Evolutionary conservation across 1,284 basidiomycete genomes (phyloP).

Genomic region (Ceratorhiza oryzae-sativae): DNA sequence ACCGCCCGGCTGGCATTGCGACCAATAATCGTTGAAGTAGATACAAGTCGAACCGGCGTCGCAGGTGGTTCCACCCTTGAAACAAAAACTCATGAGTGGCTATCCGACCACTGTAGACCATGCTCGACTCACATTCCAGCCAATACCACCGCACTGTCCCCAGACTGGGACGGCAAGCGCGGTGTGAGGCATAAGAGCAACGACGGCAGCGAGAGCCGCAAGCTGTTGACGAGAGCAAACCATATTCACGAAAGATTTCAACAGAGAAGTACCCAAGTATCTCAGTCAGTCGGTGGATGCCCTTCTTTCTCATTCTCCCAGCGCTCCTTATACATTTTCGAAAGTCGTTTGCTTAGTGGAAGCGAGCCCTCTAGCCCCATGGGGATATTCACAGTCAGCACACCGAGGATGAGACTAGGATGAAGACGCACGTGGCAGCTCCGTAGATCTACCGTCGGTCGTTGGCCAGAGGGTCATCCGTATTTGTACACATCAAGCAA

Average conservation of each 20-base stretch:
- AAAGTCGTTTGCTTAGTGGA: background rate
- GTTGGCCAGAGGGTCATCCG: background rate
- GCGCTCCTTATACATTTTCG: conserved; percentile 2
- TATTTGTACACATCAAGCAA: background rate
- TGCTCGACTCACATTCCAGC: conserved; percentile 1
- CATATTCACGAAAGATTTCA: background rate
- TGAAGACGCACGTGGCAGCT: background rate
- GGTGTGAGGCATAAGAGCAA: background rate
- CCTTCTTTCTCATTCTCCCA: background rate
- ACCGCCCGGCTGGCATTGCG: conserved; percentile 23
- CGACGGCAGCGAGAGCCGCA: background rate
- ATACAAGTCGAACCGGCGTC: conserved; percentile 5
- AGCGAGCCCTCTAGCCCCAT: background rate
- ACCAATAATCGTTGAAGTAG: conserved; percentile 19
- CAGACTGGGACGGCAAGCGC: conserved; percentile 9
- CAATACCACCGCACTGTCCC: conserved; percentile 30
- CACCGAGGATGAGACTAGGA: background rate
- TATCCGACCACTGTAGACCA: background rate
- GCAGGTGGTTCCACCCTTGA: conserved; percentile 2
- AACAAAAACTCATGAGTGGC: background rate
- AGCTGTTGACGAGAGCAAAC: conserved; percentile 10
- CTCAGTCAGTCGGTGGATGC: background rate
- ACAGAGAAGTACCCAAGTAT: background rate
- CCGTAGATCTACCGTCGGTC: background rate
- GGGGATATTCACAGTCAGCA: background rate